A percentile compares a stretch with the other conserved stretches of the same genome.
Evolutionary conservation across 305 asterid genomes (phyloP).

Genomic region (Fraxinus baroniana): DNA sequence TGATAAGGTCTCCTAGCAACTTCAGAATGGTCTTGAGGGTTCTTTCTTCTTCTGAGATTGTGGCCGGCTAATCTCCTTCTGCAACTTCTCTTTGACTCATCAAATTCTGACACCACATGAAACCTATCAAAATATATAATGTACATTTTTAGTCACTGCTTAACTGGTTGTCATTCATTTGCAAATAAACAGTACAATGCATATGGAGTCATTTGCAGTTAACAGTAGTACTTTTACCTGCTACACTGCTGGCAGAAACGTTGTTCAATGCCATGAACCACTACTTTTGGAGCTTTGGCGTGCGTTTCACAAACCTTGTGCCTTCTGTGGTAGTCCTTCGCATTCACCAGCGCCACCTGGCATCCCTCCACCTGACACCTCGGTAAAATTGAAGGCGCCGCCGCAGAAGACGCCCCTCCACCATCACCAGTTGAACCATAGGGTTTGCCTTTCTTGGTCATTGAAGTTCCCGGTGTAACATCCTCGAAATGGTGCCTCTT

Average conservation of each 20-base stretch:
- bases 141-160: neutral
- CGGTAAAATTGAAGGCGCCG: slow-evolving; percentile 20
- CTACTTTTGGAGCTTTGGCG: slow-evolving; percentile 60
- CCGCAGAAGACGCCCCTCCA: neutral
- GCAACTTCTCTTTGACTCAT: slow-evolving; percentile 67
- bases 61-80: slow-evolving; percentile 77
- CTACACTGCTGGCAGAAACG: slow-evolving; percentile 81
- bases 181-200: neutral
- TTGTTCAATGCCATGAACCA: slow-evolving; percentile 54
- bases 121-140: slow-evolving; percentile 41
- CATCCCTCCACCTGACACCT: slow-evolving; percentile 76
- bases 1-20: slow-evolving; percentile 35
- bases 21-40: slow-evolving; percentile 41
- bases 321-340: slow-evolving; percentile 58
- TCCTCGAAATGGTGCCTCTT: slow-evolving; percentile 52
- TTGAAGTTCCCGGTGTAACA: slow-evolving; percentile 3
- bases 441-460: slow-evolving; percentile 35
- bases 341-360: slow-evolving; percentile 38
- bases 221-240: slow-evolving; percentile 32
- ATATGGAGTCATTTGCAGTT: neutral
- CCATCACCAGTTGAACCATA: neutral
- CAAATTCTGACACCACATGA: slow-evolving; percentile 60
- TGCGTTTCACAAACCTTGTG: slow-evolving; percentile 71
- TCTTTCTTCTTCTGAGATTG: slow-evolving; percentile 64
- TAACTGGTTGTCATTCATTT: neutral